Evolutionary conservation across 2,329 filamentous ascomycete species (phyloP).

Genomic region (Pseudocercospora macadamiae): DNA sequence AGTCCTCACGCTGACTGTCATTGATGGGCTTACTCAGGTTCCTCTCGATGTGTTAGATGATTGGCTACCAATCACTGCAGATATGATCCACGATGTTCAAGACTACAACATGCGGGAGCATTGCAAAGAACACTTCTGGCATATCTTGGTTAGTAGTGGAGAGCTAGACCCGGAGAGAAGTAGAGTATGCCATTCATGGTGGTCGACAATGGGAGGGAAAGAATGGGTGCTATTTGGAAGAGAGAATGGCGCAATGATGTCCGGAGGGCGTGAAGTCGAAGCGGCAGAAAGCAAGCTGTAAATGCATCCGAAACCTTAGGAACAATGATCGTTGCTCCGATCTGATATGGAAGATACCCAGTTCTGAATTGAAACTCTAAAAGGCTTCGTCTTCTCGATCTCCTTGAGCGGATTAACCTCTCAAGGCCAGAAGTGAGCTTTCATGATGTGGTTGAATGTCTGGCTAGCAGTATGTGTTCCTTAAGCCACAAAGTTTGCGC

Average conservation of each 20-base stretch:
- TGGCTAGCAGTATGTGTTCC: neutral
- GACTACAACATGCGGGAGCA: conserved; percentile 64
- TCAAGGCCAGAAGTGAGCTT: too few species aligned
- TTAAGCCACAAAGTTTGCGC: neutral
- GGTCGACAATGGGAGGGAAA: conserved; percentile 68
- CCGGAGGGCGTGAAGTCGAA: conserved; percentile 45
- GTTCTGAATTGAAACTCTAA: too few species aligned
- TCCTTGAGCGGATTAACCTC: too few species aligned
- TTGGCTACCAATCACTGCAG: conserved; percentile 75
- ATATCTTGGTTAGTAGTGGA: conserved; percentile 70
- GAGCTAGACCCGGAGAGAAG: conserved; percentile 89
- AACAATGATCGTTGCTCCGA: too few species aligned
- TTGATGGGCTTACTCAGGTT: conserved; percentile 78
- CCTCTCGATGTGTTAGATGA: conserved; percentile 72
- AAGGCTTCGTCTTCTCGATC: too few species aligned
- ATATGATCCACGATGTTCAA: conserved; percentile 65
- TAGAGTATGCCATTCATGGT: conserved; percentile 80
- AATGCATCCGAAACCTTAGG: too few species aligned
- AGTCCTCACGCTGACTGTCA: conserved; percentile 72
- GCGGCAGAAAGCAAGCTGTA: conserved; percentile 23
- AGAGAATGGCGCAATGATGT: conserved; percentile 52
- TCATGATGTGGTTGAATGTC: too few species aligned
- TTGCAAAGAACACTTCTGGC: conserved; percentile 75
- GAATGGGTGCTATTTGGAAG: conserved; percentile 58
- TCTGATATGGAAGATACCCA: too few species aligned